Base-by-base conservation (phyloP, 108 stramenopile species). In the Epithemia pelagica region DNA sequence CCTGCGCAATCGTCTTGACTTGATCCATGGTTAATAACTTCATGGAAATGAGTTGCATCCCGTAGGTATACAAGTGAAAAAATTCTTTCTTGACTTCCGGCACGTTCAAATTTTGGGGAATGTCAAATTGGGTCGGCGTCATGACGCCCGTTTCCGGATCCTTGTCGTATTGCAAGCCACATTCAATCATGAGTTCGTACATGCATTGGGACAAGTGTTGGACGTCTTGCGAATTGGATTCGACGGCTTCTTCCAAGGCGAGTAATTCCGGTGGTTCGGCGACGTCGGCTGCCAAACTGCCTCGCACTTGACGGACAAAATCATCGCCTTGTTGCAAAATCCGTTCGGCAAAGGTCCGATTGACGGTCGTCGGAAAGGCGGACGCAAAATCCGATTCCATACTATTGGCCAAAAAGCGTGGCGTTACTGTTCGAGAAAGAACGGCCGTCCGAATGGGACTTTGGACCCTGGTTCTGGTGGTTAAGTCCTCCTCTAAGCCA, bases 121-220 rank as follows among this genome's bases (percentile, higher is more conserved):
- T 86, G 56, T 89, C 82, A 61, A 84, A 89, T 68, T 81, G 65
- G 2, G 85, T 89, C 8, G 85, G 88, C 23, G 85, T 73, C 70
- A 89, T 63, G 28, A 30, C 60, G 2, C 84, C 81, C 0, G 71
- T 80, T 32, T 86, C 83, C 10, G 88, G 76, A 62, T 84, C 83
- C 31, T 82, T 64, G 59, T 89, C 88, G 67, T 84, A 89, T 1
- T 25, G 32, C 85, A 89, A 82, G 2, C 85, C 85, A 57, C 83
- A 78, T 72, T 89, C 87, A 67, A 89, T 86, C 88, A 89, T 86
- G 37, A 89, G 60, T 32, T 82, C 81, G 61, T 89, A 89, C 53
- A 85, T 77, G 27, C 60, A 60, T 32, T 72, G 30, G 0, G 83
- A 69, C 30, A 89, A 46, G 30, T 66, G 72, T n/a, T 69, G 25